phyloP scores from a whole-genome alignment of 2,329 filamentous ascomycete species.

The Westerdykella ornata region DNA sequence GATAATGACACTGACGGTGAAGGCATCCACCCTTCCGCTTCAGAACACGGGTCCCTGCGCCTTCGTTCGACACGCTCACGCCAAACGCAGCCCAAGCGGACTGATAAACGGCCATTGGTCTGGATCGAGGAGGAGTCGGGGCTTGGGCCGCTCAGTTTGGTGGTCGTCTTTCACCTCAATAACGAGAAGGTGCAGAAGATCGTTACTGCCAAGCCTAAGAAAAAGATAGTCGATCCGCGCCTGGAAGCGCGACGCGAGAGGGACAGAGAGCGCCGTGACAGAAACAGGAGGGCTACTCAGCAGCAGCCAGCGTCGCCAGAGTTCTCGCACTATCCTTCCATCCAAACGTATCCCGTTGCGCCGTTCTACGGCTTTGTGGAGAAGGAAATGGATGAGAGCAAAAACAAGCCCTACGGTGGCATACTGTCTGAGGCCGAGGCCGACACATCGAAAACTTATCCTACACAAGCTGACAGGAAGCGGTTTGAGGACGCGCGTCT shows the following conservation, averaged over 20 bases:
- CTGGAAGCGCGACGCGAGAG: slow-evolving; percentile 29
- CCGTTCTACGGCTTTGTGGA: slow-evolving; percentile 87
- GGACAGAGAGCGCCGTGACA: slow-evolving; percentile 38
- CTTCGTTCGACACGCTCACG: slow-evolving; percentile 29
- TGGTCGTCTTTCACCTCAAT: slow-evolving; percentile 37
- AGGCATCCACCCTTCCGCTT: slow-evolving; percentile 21
- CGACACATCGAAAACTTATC: slow-evolving; percentile 83
- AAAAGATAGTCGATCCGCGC: slow-evolving; percentile 22
- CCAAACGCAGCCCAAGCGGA: slow-evolving; percentile 27
- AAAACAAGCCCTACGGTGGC: slow-evolving; percentile 91
- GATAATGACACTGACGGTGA: slow-evolving; percentile 24
- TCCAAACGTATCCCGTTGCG: slow-evolving; percentile 60
- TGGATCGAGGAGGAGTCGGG: slow-evolving; percentile 31
- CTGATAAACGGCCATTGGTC: slow-evolving; percentile 30
- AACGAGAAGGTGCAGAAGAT: slow-evolving; percentile 56
- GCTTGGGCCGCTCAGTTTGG: slow-evolving; percentile 18
- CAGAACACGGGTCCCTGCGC: slow-evolving; percentile 26
- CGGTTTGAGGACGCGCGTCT: slow-evolving; percentile 86
- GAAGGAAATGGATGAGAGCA: slow-evolving; percentile 79
- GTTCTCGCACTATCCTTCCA: slow-evolving; percentile 52
- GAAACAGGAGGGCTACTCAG: slow-evolving; percentile 46
- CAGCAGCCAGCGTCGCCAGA: slow-evolving; percentile 38
- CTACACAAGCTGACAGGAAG: slow-evolving; percentile 69
- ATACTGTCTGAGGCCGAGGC: slow-evolving; percentile 84
- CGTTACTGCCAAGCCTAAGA: slow-evolving; percentile 52